Base-by-base conservation (phyloP, 2,329 filamentous ascomycete genomes). In the Mycocentrospora acerina region DNA sequence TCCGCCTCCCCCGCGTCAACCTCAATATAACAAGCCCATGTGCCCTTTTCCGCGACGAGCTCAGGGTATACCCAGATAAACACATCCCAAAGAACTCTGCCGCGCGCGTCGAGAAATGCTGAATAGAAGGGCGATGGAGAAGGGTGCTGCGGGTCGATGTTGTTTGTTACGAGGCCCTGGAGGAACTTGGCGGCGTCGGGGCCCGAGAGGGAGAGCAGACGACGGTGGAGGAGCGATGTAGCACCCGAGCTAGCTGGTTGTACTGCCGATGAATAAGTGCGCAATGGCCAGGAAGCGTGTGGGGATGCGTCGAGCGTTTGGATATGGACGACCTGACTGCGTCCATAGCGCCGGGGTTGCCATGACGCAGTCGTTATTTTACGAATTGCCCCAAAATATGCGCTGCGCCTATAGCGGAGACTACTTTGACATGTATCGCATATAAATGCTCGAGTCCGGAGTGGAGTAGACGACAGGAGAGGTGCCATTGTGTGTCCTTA, bases 11-110 rank as follows among this genome's bases (percentile, higher is more conserved):
- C 71, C 4, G 80, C 80, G 67, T 95, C 90, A 10, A 90, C 86
- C 62, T 98, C 93, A 43, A 98, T 76, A 42, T 95, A 68, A 74
- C 86, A 91, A 19, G 76, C 74, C 46, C 66, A 67, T n/a, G 75
- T 70, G 15, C 38, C 50, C 18, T 65, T 51, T 22, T 50, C 44
- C 18, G 48, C 52, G 4, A 47, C 33, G 17, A 57, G 37, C 24
- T 49, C 44, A 6, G 57, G 53, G 37, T 51, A 59, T 24, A 55
- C 51, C 73, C 95, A 96, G 32, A 98, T 76, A 67, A 97, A 95
- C 35, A 90, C 86, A 70, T 98, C 93, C 71, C 91, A 81, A 29
- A 96, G 73, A 8, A 98, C 79, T 40, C 90, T 81, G 28, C 93
- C 93, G 24, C 69, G 68, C 7, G 91, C 88, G 52, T 86, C 95